Conservation (phyloP, 176 grass and related monocot genomes). For the Eragrostis curvula region DNA sequence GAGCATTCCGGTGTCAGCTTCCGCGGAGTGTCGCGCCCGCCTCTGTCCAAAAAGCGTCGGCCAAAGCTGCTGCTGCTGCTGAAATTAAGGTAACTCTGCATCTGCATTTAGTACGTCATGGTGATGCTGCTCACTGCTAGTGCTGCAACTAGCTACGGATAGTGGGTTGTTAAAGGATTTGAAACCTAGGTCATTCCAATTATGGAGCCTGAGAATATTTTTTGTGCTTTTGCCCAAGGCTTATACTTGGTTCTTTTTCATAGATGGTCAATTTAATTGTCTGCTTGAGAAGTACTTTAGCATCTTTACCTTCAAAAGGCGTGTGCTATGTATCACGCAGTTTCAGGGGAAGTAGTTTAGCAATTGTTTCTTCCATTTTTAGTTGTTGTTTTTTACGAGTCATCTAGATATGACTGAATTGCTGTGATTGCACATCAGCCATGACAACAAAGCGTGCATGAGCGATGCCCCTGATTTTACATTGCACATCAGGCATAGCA, state of each 20-base stretch:
- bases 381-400: too few species aligned
- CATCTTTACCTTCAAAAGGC: too few species aligned
- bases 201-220: not conserved
- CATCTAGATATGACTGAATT: too few species aligned
- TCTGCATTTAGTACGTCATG: not conserved
- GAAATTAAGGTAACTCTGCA: not conserved
- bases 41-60: not conserved
- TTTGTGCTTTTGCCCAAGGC: not conserved
- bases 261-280: not conserved
- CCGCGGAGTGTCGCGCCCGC: constrained; percentile 26
- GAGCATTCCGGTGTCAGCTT: constrained; percentile 41
- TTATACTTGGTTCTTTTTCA: too few species aligned
- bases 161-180: not conserved
- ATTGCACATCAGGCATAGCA: not conserved
- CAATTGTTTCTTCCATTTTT: too few species aligned
- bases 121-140: not conserved
- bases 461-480: not conserved
- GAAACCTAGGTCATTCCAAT: constrained; percentile 38
- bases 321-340: too few species aligned
- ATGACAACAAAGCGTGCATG: not conserved
- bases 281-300: not conserved
- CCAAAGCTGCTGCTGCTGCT: constrained; percentile 6
- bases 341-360: not conserved
- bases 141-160: not conserved
- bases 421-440: not conserved